Evolutionary conservation across 148 eudicot genomes (phyloP), one percentile per base, ranked within the genome.

Genomic region (Rhododendron williamsianum): DNA sequence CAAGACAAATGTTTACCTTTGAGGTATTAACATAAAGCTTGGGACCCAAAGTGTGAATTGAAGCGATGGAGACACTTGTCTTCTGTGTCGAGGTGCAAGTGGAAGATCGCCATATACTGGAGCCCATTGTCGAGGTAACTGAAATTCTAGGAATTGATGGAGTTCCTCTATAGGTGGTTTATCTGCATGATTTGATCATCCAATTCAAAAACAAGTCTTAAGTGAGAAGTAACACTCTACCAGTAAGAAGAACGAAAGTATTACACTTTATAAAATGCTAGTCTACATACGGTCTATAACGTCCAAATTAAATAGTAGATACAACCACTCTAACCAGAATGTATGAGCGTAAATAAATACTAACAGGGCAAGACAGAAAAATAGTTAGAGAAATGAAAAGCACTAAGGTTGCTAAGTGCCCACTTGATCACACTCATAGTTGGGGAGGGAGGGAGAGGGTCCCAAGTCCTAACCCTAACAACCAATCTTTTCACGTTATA

Each of bases 71-170:
- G 95, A 93, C 9, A 90, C 88, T 81, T 93, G 92, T 88, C 91
- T 95, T 91, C 86, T 94, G 86, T 92, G 93, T 25, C 92, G 91
- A 82, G 92, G 94, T 84, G 92, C 91, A 82, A 97, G 92, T 56
- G 99, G 99, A 82, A 97, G 95, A 87, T 97, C 98, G 41, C 93
- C 93, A 83, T 90, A 97, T 9, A 93, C 94, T 0, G 99, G 99
- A 81, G 99, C 97, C 99, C 99, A 97, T 87, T 95, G 98, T 84
- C 98, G 96, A 87, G 99, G 96, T 86, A 97, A 86, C 83, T 97
- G 99, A 87, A 93, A 97, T 88, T 95, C 99, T 36, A 97, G 88
- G 89, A 97, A 97, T 85, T 94, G 96, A 35, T 91, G 79, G 16
- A 97, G 97, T 86, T 97, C 99, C 90, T 97, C 98, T 67, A 93